Percentiles rank a stretch among this genome's conserved stretches.
Evolutionary conservation across 805 yeast species (phyloP).

Genomic region (Starmerella ratchasimensis): DNA sequence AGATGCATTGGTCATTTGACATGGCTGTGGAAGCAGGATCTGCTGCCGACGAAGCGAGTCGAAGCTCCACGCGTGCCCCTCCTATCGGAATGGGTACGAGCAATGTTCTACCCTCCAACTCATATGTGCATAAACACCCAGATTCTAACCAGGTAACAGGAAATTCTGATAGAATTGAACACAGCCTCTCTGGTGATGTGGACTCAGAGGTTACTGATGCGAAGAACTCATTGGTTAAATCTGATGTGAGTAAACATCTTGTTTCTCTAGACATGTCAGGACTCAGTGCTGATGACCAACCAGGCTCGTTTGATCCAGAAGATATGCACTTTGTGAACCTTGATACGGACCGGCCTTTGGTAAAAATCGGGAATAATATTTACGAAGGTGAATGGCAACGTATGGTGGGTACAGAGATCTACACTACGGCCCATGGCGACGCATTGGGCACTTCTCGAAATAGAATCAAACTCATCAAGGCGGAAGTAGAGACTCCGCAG

Average conservation of each 20-base stretch:
- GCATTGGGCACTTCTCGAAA: constrained; percentile 21
- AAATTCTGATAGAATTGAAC: too few species aligned
- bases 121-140: too few species aligned
- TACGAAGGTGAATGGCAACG: constrained; percentile 67
- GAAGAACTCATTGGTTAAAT: too few species aligned
- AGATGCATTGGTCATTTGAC: constrained; percentile 53
- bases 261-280: constrained; percentile 38
- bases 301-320: constrained; percentile 2
- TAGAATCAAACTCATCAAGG: constrained; percentile 21
- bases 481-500: constrained; percentile 8
- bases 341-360: constrained; percentile 40
- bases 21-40: constrained; percentile 75
- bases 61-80: too few species aligned
- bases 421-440: constrained; percentile 23
- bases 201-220: too few species aligned
- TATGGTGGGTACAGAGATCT: constrained; percentile 64
- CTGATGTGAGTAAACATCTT: too few species aligned
- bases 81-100: too few species aligned
- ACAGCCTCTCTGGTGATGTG: too few species aligned
- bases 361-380: constrained; percentile 43
- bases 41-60: constrained; percentile 51
- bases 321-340: constrained; percentile 41
- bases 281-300: constrained; percentile 12
- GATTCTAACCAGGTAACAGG: too few species aligned
- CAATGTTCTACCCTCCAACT: too few species aligned